These are phyloP conservation scores for Calonectria crousiana DNA, from an alignment of 2,329 filamentous ascomycete genomes.

Conservation along the genomic window DNA sequence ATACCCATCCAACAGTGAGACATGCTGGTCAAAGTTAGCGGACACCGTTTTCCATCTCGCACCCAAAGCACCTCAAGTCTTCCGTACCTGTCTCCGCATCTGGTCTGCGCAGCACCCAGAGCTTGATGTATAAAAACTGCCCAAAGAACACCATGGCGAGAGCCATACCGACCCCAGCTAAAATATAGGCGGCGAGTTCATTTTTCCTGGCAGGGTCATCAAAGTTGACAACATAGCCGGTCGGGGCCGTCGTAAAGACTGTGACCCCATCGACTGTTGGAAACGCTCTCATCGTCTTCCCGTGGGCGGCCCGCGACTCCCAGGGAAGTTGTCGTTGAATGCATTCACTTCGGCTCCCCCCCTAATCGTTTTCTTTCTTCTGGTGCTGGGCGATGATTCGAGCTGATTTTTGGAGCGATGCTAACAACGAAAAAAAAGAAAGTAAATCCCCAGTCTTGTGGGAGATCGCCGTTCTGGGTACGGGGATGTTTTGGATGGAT, in stretches of 20 bases:
- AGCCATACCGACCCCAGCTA: constrained; percentile 33
- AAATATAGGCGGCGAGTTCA: constrained; percentile 34
- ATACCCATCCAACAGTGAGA: constrained; percentile 36
- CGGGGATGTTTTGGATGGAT: neutral
- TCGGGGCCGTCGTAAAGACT: constrained; percentile 41
- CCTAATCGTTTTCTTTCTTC: neutral
- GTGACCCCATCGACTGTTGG: constrained; percentile 33
- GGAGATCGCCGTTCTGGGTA: neutral
- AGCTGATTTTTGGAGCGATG: neutral
- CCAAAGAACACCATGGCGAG: constrained; percentile 38
- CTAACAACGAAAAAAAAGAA: neutral
- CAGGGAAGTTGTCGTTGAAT: neutral
- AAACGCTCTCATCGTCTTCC: constrained; percentile 26
- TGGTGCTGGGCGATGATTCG: neutral
- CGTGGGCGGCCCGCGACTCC: neutral
- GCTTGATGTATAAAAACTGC: constrained; percentile 43
- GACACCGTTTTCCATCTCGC: neutral
- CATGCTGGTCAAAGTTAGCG: constrained; percentile 30
- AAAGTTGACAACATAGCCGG: constrained; percentile 50
- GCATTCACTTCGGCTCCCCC: neutral
- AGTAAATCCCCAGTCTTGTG: neutral
- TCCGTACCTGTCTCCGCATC: constrained; percentile 37
- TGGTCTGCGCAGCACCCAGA: constrained; percentile 33
- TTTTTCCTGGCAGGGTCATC: constrained; percentile 44
- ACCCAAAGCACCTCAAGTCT: neutral